Evolutionary conservation across 2,329 filamentous ascomycete genomes (phyloP), one percentile per base, ranked within the genome.

Genomic region (Aspergillus candidus): DNA sequence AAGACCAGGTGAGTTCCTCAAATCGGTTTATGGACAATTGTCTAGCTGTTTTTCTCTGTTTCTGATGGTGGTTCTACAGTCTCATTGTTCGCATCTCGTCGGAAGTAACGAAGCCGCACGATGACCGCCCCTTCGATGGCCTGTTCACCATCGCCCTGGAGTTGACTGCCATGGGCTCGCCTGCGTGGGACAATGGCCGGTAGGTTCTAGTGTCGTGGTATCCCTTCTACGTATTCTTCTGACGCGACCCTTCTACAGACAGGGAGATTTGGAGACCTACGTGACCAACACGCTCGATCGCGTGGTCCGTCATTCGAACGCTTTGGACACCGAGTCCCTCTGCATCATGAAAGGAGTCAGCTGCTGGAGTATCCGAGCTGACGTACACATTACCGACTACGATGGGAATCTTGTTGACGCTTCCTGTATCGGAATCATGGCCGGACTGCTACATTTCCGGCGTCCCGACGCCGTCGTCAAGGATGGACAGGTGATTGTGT

Each of bases 81-180:
- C 48, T 56, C 3, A 73, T 94, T 48, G 88, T 85, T 44, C 86
- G 87, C 50, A 84, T 94, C 47, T 91, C 89, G 3, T 86, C 89
- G 51, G 88, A 95, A 70, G 86, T 97, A 49, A 86, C 86, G 10
- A 82, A 86, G 32, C 91, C 93, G 35, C 88, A 84, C 62, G 69
- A 84, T 41, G 91, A 97, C 69, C 84, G 91, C 51, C 91, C 90
- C 47, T 95, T 95, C 63, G 93, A 97, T 65, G 93, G 93, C 65
- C 79, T 94, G 66, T 97, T 97, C 73, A 89, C 83, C 56, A 96
- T 97, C 62, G 79, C 83, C 42, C 86, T 90, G 43, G 93, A 97
- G 66, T 80, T 98, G 58, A 88, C 86, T 50, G 88, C 91, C 38
- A 94, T 97, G 83, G 85, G 87, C 22, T 89, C 88, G 37, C 89